Conservation (phyloP, 495 filamentous ascomycete genomes). For the Talaromyces borbonicus region DNA sequence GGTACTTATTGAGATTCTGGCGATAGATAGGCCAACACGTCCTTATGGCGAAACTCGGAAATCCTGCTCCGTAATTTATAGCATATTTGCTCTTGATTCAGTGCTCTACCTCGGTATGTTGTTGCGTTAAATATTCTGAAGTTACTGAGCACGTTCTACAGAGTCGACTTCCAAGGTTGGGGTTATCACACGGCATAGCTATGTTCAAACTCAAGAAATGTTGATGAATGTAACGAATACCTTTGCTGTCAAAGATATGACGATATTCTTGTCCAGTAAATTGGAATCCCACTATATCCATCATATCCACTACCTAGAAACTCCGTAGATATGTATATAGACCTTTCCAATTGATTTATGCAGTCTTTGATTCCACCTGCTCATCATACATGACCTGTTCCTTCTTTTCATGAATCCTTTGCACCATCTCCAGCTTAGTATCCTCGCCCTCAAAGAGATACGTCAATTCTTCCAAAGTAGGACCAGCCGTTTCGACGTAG, state of each 20-base stretch:
- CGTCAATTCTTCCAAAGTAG: conserved; percentile 52
- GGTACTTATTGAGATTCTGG: no score
- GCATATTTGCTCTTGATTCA: no score
- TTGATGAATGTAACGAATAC: neutral
- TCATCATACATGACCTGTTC: conserved; percentile 11
- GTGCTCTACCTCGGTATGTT: no score
- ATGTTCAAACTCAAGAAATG: neutral
- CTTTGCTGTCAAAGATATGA: neutral
- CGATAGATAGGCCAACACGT: no score
- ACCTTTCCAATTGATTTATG: neutral
- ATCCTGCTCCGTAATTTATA: no score
- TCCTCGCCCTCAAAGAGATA: conserved; percentile 23
- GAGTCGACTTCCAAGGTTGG: no score
- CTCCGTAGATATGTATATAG: neutral
- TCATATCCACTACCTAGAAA: neutral
- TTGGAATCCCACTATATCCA: neutral
- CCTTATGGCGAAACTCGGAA: no score
- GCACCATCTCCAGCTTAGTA: conserved; percentile 7
- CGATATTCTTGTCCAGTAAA: neutral
- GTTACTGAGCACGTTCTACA: neutral
- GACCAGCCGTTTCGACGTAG: conserved; percentile 54
- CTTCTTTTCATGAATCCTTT: conserved; percentile 14
- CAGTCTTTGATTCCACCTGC: conserved; percentile 11
- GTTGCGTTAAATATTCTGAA: neutral
- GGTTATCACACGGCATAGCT: neutral